Evolutionary conservation across 2,329 filamentous ascomycete species (phyloP).

Genomic region (Colletotrichum sidae): DNA sequence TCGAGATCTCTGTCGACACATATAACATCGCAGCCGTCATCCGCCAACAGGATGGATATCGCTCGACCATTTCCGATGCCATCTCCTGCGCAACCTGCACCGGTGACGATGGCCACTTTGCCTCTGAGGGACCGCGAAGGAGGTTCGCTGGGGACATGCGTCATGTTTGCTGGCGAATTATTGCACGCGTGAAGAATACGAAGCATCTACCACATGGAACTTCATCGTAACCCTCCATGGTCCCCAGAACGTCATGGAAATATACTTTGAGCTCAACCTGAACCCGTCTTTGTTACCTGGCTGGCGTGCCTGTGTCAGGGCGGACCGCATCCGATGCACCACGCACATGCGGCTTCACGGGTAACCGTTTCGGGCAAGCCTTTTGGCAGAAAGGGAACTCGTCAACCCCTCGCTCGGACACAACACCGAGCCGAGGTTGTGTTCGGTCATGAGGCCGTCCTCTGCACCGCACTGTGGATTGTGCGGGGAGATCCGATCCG

Average conservation of each 20-base stretch:
- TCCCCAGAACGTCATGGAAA: too few relatives aligned
- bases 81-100: slow-evolving; percentile 66
- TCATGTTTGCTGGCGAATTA: not conserved
- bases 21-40: slow-evolving; percentile 68
- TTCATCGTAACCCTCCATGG: too few relatives aligned
- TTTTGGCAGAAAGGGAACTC: not conserved
- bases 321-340: not conserved
- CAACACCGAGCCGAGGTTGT: slow-evolving; percentile 3
- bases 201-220: too few relatives aligned
- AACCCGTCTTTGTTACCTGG: too few relatives aligned
- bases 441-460: too few relatives aligned
- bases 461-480: too few relatives aligned
- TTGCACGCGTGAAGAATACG: too few relatives aligned
- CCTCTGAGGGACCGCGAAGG: slow-evolving; percentile 43
- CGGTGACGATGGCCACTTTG: slow-evolving; percentile 64
- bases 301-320: too few relatives aligned
- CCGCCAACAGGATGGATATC: slow-evolving; percentile 68
- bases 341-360: slow-evolving; percentile 1
- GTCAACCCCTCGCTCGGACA: not conserved
- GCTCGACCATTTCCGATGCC: slow-evolving; percentile 72
- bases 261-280: too few relatives aligned
- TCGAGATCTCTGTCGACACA: slow-evolving; percentile 65
- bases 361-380: slow-evolving; percentile 17
- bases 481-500: too few relatives aligned
- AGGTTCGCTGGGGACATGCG: slow-evolving; percentile 28